A percentile compares a stretch with the other conserved stretches of the same genome.
These are phyloP conservation scores for Rhodotorula sp. DNA, from an alignment of 1,284 basidiomycete genomes.

Conservation along the genomic window DNA sequence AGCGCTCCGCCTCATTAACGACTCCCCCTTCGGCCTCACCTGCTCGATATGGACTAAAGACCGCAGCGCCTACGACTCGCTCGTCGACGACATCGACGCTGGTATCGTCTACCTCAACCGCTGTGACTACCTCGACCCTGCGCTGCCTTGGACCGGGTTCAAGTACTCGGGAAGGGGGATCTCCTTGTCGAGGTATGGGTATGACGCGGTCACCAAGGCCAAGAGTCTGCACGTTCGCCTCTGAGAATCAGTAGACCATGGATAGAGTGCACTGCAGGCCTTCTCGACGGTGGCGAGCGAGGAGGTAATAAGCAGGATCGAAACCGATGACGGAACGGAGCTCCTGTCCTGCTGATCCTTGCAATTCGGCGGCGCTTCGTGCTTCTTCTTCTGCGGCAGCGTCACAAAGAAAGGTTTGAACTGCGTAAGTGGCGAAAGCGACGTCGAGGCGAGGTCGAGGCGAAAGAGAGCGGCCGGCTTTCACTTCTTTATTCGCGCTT, in stretches of 20 bases:
- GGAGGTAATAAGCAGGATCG: too few species aligned
- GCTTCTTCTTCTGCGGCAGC: too few species aligned
- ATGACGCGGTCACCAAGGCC: slow-evolving; percentile 70
- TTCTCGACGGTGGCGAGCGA: not conserved
- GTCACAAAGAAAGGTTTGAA: too few species aligned
- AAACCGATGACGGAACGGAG: too few species aligned
- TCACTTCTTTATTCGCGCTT: too few species aligned
- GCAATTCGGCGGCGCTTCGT: too few species aligned
- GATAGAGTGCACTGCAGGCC: not conserved
- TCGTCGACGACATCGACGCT: slow-evolving; percentile 72
- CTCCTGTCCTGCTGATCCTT: too few species aligned
- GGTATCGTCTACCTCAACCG: slow-evolving; percentile 92
- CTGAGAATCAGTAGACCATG: not conserved
- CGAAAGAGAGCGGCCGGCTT: too few species aligned
- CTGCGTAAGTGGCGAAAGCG: too few species aligned
- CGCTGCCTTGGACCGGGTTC: slow-evolving; percentile 87
- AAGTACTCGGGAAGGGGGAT: slow-evolving; percentile 90
- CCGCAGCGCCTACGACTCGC: slow-evolving; percentile 63
- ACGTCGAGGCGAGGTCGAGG: too few species aligned
- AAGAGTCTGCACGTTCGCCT: slow-evolving; percentile 63
- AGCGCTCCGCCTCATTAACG: slow-evolving; percentile 86
- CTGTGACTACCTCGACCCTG: slow-evolving; percentile 85
- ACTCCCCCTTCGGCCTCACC: slow-evolving; percentile 91
- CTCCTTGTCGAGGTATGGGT: slow-evolving; percentile 82
- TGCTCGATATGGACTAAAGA: slow-evolving; percentile 86